Evolutionary conservation across 306 rosid species (phyloP).

Genomic region (Lathyrus aphaca): DNA sequence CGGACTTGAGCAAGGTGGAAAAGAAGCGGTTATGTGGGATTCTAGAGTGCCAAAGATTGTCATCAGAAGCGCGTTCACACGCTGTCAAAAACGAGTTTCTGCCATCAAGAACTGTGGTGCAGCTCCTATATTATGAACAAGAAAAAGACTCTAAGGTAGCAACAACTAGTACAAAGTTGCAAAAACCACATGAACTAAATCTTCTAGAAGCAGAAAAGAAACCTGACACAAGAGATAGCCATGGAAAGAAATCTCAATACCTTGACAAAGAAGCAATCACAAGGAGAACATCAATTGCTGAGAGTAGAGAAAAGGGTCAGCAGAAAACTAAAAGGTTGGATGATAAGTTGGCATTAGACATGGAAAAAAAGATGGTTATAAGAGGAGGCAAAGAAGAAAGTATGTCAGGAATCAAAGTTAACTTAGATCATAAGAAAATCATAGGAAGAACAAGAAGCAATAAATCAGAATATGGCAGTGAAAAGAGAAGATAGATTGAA

Average conservation of each 20-base stretch:
- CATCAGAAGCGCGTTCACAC: constrained; percentile 67
- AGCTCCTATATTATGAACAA: constrained; percentile 79
- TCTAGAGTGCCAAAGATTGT: constrained; percentile 76
- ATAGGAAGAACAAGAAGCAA: constrained; percentile 59
- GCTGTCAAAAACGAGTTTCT: constrained; percentile 84
- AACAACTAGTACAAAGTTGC: constrained; percentile 40
- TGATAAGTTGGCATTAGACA: constrained; percentile 51
- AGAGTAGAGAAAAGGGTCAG: constrained; percentile 51
- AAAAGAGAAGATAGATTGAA: constrained; percentile 62
- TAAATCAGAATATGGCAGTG: constrained; percentile 64
- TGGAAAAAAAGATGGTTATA: constrained; percentile 52
- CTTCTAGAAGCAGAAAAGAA: constrained; percentile 51
- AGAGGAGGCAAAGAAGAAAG: constrained; percentile 50
- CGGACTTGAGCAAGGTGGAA: constrained; percentile 68
- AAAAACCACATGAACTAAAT: constrained; percentile 50
- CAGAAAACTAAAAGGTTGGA: constrained; percentile 49
- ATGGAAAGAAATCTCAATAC: constrained; percentile 48
- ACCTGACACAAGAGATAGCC: constrained; percentile 47
- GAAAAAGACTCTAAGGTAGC: constrained; percentile 57
- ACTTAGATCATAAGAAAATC: constrained; percentile 57
- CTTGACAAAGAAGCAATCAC: constrained; percentile 50
- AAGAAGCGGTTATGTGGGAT: constrained; percentile 69
- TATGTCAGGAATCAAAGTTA: constrained; percentile 49
- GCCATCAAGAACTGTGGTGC: constrained; percentile 81
- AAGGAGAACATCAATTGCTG: constrained; percentile 48